Base-by-base conservation (phyloP, 768 basidiomycete species). In the Sistotremastrum suecicum region DNA sequence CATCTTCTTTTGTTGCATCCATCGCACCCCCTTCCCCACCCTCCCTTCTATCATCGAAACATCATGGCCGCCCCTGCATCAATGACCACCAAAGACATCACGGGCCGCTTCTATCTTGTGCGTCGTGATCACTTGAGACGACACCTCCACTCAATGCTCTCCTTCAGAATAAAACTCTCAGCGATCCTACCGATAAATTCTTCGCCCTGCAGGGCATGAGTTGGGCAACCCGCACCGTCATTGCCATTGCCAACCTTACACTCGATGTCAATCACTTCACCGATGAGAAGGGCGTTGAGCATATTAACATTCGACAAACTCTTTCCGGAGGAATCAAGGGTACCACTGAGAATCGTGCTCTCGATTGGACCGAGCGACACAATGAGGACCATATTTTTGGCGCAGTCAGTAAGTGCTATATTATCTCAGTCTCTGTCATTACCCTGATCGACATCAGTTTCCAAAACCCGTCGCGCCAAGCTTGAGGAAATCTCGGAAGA, bases 191-290 rank as follows among this genome's bases (percentile, higher is more conserved):
- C 4, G 83, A 85, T 44, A 66, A 67, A 30, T 78, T 88, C 50
- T 74, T 88, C 37, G 57, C 60, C 33, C 65, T 80, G 3, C 85
- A 87, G 58, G 85, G 85, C 42, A 69, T 88, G 33, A 58, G 77
- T 34, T 88, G 84, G 84, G 48, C 78, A 40, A 80, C 66, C 52
- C 75, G 85, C 51, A 58, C 48, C 4, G 70, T 71, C 29, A 85
- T 88, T 54, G 46, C 56, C 28, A 33, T 66, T 30, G 77, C 71
- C 33, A 75, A 72, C 11, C 53, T 87, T 40, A 80, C 76, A 28
- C 71, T 86, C 36, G 45, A 45, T 39, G 58, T 84, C 54, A 80
- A 74, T 48, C 83, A 87, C 55, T 75, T 69, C 64, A 78, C 70
- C 51, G 74, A 80, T 41, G 75, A 71, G 9, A 62, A 58, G 1